Conservation (phyloP, 495 filamentous ascomycete genomes). For the Xylaria intraflava region DNA sequence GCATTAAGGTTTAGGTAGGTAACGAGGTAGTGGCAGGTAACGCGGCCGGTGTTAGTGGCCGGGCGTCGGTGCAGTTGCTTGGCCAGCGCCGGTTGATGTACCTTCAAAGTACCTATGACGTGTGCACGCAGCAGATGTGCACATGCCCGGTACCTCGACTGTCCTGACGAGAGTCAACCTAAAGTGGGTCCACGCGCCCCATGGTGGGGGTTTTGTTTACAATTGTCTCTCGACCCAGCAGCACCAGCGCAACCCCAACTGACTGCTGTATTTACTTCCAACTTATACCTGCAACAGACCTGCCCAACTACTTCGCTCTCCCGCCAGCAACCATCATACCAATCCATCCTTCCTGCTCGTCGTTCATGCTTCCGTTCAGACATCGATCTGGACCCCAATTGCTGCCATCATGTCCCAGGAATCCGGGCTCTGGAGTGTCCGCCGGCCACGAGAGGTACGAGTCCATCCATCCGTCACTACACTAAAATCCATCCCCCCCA, state of each 20-base stretch:
- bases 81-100: too few relatives aligned
- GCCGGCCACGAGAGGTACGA: slow-evolving; percentile 64
- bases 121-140: too few relatives aligned
- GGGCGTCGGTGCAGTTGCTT: too few relatives aligned
- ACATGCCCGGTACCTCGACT: too few relatives aligned
- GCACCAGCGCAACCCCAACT: neutral
- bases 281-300: neutral
- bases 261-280: neutral
- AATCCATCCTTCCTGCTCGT: neutral
- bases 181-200: neutral
- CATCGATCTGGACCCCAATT: neutral
- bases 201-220: slow-evolving; percentile 8
- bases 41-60: too few relatives aligned
- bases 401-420: slow-evolving; percentile 63
- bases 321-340: neutral
- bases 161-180: neutral
- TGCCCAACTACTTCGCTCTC: neutral
- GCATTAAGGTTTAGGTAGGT: too few relatives aligned
- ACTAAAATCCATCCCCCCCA: slow-evolving; percentile 5
- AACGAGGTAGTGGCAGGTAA: too few relatives aligned
- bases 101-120: too few relatives aligned
- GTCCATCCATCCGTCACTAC: neutral
- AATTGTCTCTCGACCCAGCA: neutral
- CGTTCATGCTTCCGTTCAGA: neutral
- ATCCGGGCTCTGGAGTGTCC: slow-evolving; percentile 65